Base-by-base conservation (phyloP, 2,329 filamentous ascomycete genomes). In the Ambrosiella beaveri region DNA sequence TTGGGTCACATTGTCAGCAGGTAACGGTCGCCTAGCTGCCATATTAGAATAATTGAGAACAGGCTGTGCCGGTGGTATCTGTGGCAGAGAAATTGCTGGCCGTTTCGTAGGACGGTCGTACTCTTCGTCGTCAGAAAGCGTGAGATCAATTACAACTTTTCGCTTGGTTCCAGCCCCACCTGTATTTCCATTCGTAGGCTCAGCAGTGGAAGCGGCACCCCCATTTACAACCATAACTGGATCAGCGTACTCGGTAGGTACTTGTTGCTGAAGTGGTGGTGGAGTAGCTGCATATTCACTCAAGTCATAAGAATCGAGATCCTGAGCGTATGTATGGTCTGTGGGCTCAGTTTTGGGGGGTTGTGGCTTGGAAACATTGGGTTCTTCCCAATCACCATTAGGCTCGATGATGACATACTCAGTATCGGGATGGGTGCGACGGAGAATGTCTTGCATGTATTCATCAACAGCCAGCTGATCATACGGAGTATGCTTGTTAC, bases 371-470 rank as follows among this genome's bases (percentile, higher is more conserved):
- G 8, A 37, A n/a, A 39, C 19, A 17, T 59, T 58, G 11, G 51
- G 57, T n/a, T 60, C 52, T 7, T 57, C 69, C 93, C 93, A 98
- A 63, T 77, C 75, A 2, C 91, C 93, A 63, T 89, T 78, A 1
- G 91, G 88, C 65, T 97, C 88, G 47, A 98, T 88, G 0, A 84
- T 90, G 35, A 97, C 89, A 64, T 95, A 86, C 59, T 96, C 89
- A 0, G 84, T 74, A 17, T 79, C 81, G 45, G 75, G 75, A 0
- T 82, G 71, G 0, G 91, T 95, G 39, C 79, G 82, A 58, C 79
- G 75, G 35, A 98, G 72, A 57, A 98, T 96, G 62, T 95, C 86
- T 65, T 85, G 82, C 13, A 95, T 89, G 67, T 75, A 93, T 80
- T 93, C 86, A 64, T 98, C 93, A 37, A 97, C 81, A 9, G 88